phyloP scores from a whole-genome alignment of 140 eudicot genomes.

The Bidens hawaiensis region DNA sequence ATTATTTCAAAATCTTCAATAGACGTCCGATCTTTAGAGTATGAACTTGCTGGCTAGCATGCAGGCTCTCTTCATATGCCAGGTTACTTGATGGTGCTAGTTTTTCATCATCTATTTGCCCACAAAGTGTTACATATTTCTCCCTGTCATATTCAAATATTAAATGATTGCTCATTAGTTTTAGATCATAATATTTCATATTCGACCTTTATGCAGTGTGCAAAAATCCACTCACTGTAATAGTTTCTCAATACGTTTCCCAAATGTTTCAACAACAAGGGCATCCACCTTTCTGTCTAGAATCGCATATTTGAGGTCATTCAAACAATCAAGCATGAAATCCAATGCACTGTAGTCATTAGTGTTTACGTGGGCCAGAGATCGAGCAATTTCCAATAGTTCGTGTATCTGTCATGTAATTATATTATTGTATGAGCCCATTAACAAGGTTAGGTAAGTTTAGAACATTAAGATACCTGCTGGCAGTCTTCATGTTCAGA shows the following conservation, averaged over 20 bases:
- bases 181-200: constrained; percentile 5
- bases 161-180: background rate
- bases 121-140: constrained; percentile 77
- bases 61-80: constrained; percentile 74
- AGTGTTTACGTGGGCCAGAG: constrained; percentile 58
- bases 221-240: constrained; percentile 68
- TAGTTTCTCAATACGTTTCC: constrained; percentile 92
- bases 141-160: constrained; percentile 50
- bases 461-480: constrained; percentile 54
- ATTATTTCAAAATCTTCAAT: no score
- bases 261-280: constrained; percentile 95
- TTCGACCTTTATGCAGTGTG: background rate
- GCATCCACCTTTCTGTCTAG: constrained; percentile 97
- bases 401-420: constrained; percentile 69
- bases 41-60: constrained; percentile 76
- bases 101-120: constrained; percentile 88
- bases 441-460: background rate
- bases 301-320: constrained; percentile 83
- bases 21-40: constrained; percentile 85
- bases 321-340: constrained; percentile 61
- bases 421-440: background rate
- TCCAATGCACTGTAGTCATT: constrained; percentile 72
- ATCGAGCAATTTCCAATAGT: constrained; percentile 81
- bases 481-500: constrained; percentile 74
- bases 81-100: constrained; percentile 33